Evolutionary conservation across 176 grass and related monocot genomes (phyloP).

Genomic region (Eleusine indica): DNA sequence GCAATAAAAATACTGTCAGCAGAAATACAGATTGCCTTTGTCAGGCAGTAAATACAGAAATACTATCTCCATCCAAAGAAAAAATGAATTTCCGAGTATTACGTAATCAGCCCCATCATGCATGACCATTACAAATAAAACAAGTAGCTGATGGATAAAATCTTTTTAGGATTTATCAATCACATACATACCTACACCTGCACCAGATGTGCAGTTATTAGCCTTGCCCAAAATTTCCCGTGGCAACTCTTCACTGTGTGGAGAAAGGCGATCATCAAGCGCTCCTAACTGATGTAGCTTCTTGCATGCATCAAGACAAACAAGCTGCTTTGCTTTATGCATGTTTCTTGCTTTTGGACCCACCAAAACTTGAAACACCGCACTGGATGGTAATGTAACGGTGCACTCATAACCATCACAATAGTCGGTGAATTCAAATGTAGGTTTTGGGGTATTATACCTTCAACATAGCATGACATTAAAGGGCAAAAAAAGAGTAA

Average conservation of each 20-base stretch:
- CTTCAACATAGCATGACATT: slow-evolving; percentile 32
- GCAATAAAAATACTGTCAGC: background rate
- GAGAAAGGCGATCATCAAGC: slow-evolving; percentile 74
- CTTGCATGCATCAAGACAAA: slow-evolving; percentile 90
- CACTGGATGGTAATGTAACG: slow-evolving; percentile 65
- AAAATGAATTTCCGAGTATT: background rate
- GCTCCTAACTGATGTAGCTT: slow-evolving; percentile 68
- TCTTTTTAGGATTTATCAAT: slow-evolving; percentile 29
- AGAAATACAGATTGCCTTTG: slow-evolving; percentile 7
- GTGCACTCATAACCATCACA: slow-evolving; percentile 62
- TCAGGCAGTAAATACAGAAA: slow-evolving; percentile 15
- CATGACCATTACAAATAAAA: background rate
- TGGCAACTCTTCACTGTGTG: slow-evolving; percentile 38
- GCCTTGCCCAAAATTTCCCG: slow-evolving; percentile 38
- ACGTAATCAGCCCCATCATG: slow-evolving; percentile 9
- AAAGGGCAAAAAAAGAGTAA: slow-evolving; percentile 7
- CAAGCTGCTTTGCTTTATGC: slow-evolving; percentile 72
- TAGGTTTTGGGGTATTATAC: slow-evolving; percentile 59
- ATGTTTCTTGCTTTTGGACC: slow-evolving; percentile 64
- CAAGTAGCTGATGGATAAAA: slow-evolving; percentile 18
- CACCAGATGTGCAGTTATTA: slow-evolving; percentile 24
- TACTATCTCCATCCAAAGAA: background rate
- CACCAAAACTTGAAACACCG: slow-evolving; percentile 64
- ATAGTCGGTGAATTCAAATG: slow-evolving; percentile 48
- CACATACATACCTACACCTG: slow-evolving; percentile 77